A percentile compares a stretch with the other conserved stretches of the same genome.
Conservation (phyloP, 2,329 filamentous ascomycete species). For the Dactylella cylindrospora region DNA sequence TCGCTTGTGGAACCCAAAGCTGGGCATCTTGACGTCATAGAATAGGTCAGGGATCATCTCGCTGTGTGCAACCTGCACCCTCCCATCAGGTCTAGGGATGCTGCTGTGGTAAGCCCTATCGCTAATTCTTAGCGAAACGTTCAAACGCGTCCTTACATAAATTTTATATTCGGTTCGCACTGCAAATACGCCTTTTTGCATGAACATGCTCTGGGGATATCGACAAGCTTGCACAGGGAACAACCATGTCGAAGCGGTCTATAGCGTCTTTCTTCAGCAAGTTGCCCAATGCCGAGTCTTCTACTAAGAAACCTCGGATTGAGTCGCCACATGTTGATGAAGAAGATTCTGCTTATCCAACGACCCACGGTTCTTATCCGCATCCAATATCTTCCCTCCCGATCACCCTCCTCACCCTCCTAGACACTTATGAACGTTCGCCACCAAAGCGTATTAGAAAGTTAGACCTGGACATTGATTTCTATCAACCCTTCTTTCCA, state of each 20-base stretch:
- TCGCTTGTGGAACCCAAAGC: too few species aligned
- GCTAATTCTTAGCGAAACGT: too few species aligned
- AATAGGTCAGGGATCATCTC: too few species aligned
- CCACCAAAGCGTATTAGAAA: slow-evolving; percentile 58
- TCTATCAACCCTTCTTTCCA: slow-evolving; percentile 73
- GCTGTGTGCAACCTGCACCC: too few species aligned
- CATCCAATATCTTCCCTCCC: slow-evolving; percentile 24
- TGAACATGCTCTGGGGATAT: too few species aligned
- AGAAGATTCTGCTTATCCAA: slow-evolving; percentile 2
- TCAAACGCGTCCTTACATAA: too few species aligned
- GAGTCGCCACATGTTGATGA: slow-evolving; percentile 4
- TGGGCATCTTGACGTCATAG: too few species aligned
- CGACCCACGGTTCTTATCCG: slow-evolving; percentile 22
- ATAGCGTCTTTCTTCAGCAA: slow-evolving; percentile 35
- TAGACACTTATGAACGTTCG: slow-evolving; percentile 7
- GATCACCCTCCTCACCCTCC: slow-evolving; percentile 7
- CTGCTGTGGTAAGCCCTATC: too few species aligned
- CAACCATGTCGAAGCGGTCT: slow-evolving; percentile 32
- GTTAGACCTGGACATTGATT: slow-evolving; percentile 70
- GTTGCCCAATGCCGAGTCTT: not conserved
- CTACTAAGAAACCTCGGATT: slow-evolving; percentile 18
- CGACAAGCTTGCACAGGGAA: too few species aligned
- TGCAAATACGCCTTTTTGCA: too few species aligned
- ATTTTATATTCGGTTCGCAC: too few species aligned
- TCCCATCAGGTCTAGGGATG: too few species aligned